Evolutionary conservation across 176 grass and related monocot species (phyloP), one percentile per base, ranked within the genome.

Genomic region (Secale cereale): DNA sequence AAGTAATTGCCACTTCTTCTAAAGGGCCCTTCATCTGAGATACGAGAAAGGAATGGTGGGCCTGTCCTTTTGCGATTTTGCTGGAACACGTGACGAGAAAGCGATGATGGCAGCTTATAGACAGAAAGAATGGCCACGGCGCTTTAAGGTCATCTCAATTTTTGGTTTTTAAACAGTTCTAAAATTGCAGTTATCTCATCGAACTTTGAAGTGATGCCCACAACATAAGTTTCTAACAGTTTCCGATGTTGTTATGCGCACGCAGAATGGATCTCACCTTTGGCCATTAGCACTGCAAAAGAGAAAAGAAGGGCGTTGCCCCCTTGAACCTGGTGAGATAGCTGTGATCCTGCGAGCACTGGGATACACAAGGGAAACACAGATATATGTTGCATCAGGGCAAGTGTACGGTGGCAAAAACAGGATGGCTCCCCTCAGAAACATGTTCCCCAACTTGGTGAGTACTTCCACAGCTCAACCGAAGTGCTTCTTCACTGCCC

Each of bases 371-470:
- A 92, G 88, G 82, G 91, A 84, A 41, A 98, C 96, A 0, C 93
- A 98, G 78, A 98, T 98, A 70, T 98, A 98, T 25, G 93, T 95
- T 35, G 96, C 93, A 22, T 95, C 93, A 30, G 96, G 96, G 74
- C 96, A 95, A 87, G 93, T 98, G 8, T 95, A 98, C 52, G 96
- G 96, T 6, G 96, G 96, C 61, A 92, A 98, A 63, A 98, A 98
- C 69, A 70, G 93, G 78, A 92, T 98, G 93, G 93, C 93, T 85
- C 96, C 96, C 40, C 89, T 98, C 31, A 92, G 82, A 76, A 95
- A 98, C 82, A 98, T 98, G 96, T 98, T 98, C 83, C 93, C 96
- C 28, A 98, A 98, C 84, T 79, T 95, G 87, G 96, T 95, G 84
- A 82, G 80, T 54, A 64, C 3, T 43, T 43, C 11, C 40, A 43